Percentiles rank a stretch among this genome's conserved stretches.
Evolutionary conservation across 1,139 yeast species (phyloP).

Genomic region (Diutina neorugosa): DNA sequence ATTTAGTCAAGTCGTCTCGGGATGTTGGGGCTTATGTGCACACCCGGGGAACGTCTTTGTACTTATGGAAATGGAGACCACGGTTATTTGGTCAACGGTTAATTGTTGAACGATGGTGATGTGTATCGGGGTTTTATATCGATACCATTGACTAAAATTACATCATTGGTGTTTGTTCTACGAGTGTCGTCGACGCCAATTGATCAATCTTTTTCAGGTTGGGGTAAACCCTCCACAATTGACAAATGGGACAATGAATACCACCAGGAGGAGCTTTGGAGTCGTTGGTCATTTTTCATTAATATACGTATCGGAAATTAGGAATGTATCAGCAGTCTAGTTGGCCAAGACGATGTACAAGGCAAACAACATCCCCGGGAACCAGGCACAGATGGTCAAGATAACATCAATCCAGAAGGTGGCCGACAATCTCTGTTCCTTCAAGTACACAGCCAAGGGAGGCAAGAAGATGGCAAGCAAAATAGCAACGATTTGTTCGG

Average conservation of each 20-base stretch:
- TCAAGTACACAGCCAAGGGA: slow-evolving; percentile 62
- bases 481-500: slow-evolving; percentile 32
- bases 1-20: background rate
- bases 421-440: slow-evolving; percentile 42
- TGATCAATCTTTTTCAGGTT: background rate
- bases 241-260: background rate
- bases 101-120: background rate
- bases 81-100: background rate
- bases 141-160: no score
- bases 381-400: slow-evolving; percentile 52
- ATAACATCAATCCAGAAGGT: slow-evolving; percentile 51
- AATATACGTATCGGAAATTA: background rate
- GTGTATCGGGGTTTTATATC: background rate
- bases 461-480: slow-evolving; percentile 50
- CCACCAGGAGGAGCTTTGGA: background rate
- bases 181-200: background rate
- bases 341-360: slow-evolving; percentile 39
- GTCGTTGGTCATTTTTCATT: background rate
- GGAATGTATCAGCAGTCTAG: background rate
- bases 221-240: background rate
- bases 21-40: background rate
- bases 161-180: background rate
- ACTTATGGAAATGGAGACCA: background rate
- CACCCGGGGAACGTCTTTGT: background rate
- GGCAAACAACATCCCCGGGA: slow-evolving; percentile 72